Evolutionary conservation across 225 moss, liverwort and hornwort species (phyloP).

Genomic region (Polytrichum formosum): DNA sequence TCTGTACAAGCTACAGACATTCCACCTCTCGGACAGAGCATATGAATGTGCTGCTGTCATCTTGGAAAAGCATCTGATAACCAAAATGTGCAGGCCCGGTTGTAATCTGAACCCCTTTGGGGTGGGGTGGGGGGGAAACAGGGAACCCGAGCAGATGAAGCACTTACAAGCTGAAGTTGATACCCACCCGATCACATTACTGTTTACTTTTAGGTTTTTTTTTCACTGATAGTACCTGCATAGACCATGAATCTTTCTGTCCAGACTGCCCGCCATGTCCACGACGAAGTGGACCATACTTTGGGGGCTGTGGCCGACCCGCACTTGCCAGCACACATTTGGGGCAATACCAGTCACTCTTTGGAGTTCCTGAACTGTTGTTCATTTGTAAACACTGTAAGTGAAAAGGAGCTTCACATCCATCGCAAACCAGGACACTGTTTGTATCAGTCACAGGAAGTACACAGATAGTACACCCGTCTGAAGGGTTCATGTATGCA

Average conservation of each 20-base stretch:
- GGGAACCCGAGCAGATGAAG: constrained; percentile 4
- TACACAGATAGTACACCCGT: constrained; percentile 71
- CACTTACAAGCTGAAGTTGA: constrained; percentile 8
- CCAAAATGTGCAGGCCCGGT: neutral
- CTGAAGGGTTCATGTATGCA: constrained; percentile 56
- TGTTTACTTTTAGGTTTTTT: constrained; percentile 9
- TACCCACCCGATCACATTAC: constrained; percentile 6
- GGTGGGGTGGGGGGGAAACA: neutral
- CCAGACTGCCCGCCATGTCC: constrained; percentile 39
- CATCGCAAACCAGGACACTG: constrained; percentile 75
- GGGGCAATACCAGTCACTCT: constrained; percentile 82
- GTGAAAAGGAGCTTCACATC: constrained; percentile 76
- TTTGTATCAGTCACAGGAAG: constrained; percentile 52
- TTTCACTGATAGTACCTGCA: constrained; percentile 29
- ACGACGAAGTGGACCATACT: constrained; percentile 72
- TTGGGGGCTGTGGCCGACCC: constrained; percentile 58
- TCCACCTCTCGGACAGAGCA: neutral
- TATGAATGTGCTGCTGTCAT: neutral
- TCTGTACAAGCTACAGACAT: neutral
- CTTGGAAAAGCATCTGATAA: neutral
- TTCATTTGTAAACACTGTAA: constrained; percentile 67
- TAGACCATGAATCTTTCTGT: constrained; percentile 49
- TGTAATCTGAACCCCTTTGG: constrained; percentile 2
- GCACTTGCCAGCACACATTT: constrained; percentile 58
- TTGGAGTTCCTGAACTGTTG: constrained; percentile 36